Percentiles rank a stretch among this genome's conserved stretches.
Evolutionary conservation across 352 stramenopile species (phyloP).

Genomic region (Phytophthora ramorum): DNA sequence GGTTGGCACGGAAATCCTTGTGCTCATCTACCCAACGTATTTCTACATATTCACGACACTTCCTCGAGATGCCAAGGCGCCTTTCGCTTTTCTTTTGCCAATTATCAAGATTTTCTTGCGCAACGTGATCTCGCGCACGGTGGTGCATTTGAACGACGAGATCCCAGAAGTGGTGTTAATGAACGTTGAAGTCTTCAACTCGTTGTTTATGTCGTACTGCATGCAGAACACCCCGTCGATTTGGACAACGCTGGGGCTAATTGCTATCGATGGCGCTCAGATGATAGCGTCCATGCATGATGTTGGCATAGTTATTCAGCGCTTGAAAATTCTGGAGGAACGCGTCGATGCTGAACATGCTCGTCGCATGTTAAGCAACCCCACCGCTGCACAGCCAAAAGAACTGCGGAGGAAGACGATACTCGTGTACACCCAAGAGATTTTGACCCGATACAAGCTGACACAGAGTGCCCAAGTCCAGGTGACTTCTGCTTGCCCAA

Average conservation of each 20-base stretch:
- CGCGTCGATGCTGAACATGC: conserved; percentile 17
- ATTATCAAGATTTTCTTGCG: conserved; percentile 42
- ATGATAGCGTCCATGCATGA: conserved; percentile 27
- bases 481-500: background rate
- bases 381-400: conserved; percentile 32
- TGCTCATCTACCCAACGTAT: conserved; percentile 33
- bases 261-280: conserved; percentile 29
- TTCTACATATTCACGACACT: conserved; percentile 29
- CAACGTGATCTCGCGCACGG: conserved; percentile 23
- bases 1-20: conserved; percentile 1
- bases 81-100: conserved; percentile 35
- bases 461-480: background rate
- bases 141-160: conserved; percentile 30
- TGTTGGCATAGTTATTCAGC: conserved; percentile 14
- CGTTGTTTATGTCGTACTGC: conserved; percentile 47
- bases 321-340: conserved; percentile 7
- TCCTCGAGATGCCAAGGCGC: background rate
- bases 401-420: conserved; percentile 8
- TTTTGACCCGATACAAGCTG: conserved; percentile 18
- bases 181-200: conserved; percentile 53
- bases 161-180: conserved; percentile 41
- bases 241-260: conserved; percentile 31
- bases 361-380: conserved; percentile 6
- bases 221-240: conserved; percentile 49
- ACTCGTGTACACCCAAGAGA: conserved; percentile 16